Base-by-base conservation (phyloP, 179 eudicot genomes). In the Camellia oleifera region DNA sequence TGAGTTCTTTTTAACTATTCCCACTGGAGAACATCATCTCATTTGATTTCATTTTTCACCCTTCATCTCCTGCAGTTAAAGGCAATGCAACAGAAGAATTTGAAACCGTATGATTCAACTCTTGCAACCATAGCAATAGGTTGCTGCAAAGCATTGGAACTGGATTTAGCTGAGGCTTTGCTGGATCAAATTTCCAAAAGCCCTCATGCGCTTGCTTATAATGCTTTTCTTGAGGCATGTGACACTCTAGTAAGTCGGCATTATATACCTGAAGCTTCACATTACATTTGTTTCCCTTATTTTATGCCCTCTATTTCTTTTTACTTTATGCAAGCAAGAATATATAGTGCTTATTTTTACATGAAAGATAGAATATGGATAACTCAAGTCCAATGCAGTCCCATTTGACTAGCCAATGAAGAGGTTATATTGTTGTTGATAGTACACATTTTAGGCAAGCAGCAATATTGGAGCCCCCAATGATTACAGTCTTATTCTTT, bases 161-260 rank as follows among this genome's bases (percentile, higher is more conserved):
- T 96, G 82, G 92, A 94, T 85, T 86, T 88, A 75, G 99, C 99
- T 54, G 98, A 92, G 82, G 74, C 80, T 26, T 84, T 91, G 52
- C 86, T 96, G 78, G 75, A 88, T 85, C 92, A 87, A 82, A 83
- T 90, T 60, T 84, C 88, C 40, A 58, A 58, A 61, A 50, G 82
- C 77, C 72, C 82, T 79, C 32, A 7, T 81, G 82, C 82, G 69
- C 63, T 60, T 82, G 89, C 94, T 83, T 96, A 86, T 81, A 91
- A 94, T 88, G 85, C 80, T 60, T 90, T 89, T 70, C 87, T 96
- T 77, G 76, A 79, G 81, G 97, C 98, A 82, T 96, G 97, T 83
- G 89, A 89, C 72, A 46, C 64, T 48, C 58, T 85, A 90, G 99
- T 95, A 78, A 90, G 88, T 83, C 57, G 52, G 32, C 20, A 52